Evolutionary conservation across 2,329 filamentous ascomycete species (phyloP).

Genomic region (Chrysoporthe cubensis): DNA sequence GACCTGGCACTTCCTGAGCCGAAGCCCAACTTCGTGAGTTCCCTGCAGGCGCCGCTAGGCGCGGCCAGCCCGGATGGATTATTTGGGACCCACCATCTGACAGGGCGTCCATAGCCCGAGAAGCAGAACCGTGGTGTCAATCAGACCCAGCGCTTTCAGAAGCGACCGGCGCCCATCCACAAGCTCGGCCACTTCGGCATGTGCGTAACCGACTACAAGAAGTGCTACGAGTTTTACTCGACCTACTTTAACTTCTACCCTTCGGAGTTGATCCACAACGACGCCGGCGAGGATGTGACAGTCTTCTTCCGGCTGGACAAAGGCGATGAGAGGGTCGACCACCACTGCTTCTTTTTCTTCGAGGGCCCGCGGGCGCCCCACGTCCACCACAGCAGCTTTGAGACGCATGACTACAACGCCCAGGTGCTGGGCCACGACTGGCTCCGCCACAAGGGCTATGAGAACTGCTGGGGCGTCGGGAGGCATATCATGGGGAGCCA

Average conservation of each 20-base stretch:
- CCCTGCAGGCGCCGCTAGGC: too few species aligned
- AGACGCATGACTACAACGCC: slow-evolving; percentile 73
- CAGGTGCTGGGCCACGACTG: slow-evolving; percentile 73
- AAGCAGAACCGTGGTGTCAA: slow-evolving; percentile 45
- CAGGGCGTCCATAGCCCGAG: slow-evolving; percentile 6
- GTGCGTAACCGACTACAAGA: slow-evolving; percentile 55
- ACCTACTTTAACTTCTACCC: slow-evolving; percentile 55
- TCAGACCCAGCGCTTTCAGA: slow-evolving; percentile 53
- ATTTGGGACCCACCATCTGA: background rate
- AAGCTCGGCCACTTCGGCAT: slow-evolving; percentile 61
- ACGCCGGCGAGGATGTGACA: slow-evolving; percentile 42
- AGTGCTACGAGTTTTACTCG: slow-evolving; percentile 53
- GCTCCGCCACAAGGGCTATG: slow-evolving; percentile 65
- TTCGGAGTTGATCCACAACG: slow-evolving; percentile 43
- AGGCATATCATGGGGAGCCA: slow-evolving; percentile 71
- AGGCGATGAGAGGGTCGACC: slow-evolving; percentile 51
- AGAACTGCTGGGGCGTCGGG: slow-evolving; percentile 72
- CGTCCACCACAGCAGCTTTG: slow-evolving; percentile 71
- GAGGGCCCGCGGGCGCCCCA: slow-evolving; percentile 50
- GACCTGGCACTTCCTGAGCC: slow-evolving; percentile 46
- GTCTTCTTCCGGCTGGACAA: slow-evolving; percentile 51
- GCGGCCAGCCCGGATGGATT: too few species aligned
- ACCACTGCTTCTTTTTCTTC: slow-evolving; percentile 57
- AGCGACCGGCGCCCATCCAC: slow-evolving; percentile 52
- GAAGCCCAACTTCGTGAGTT: slow-evolving; percentile 48